A percentile compares a stretch with the other conserved stretches of the same genome.
Evolutionary conservation across 768 basidiomycete species (phyloP).

Genomic region (Naematelia encephala): DNA sequence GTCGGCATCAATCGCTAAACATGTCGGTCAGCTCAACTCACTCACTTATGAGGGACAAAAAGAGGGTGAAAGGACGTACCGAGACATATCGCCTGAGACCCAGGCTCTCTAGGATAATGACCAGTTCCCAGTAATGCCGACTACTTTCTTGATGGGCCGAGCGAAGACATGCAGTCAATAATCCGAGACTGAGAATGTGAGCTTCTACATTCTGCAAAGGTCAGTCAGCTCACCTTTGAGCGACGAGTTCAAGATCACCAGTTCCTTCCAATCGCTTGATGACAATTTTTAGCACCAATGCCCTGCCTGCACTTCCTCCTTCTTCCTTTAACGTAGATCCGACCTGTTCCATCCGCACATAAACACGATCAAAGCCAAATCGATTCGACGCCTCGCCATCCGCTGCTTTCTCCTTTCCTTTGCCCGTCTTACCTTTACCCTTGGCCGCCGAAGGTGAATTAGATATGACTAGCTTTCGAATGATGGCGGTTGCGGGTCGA

Average conservation of each 20-base stretch:
- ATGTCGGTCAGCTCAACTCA: not conserved
- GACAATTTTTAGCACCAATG: constrained; percentile 26
- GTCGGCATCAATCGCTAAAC: constrained; percentile 38
- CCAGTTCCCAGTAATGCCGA: constrained; percentile 21
- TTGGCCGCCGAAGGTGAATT: constrained; percentile 16
- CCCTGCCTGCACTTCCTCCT: constrained; percentile 11
- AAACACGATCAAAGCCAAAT: constrained; percentile 36
- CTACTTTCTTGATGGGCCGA: constrained; percentile 28
- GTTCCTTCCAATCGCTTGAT: constrained; percentile 34
- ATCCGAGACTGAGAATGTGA: constrained; percentile 26
- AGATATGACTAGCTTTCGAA: constrained; percentile 40
- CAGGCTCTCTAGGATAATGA: constrained; percentile 27
- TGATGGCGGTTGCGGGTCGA: constrained; percentile 42
- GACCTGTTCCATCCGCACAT: constrained; percentile 16
- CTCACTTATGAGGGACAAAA: not conserved
- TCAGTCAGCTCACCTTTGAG: constrained; percentile 30
- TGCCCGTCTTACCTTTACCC: constrained; percentile 26
- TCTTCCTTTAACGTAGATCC: constrained; percentile 9
- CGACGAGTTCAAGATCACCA: constrained; percentile 40
- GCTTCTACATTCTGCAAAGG: not conserved
- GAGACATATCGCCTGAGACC: constrained; percentile 30
- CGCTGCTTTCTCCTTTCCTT: constrained; percentile 7
- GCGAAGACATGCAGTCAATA: constrained; percentile 33
- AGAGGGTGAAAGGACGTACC: constrained; percentile 13
- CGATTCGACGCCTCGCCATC: constrained; percentile 12